Base-by-base conservation (phyloP, 805 yeast genomes). In the Scheffersomyces coipomensis region DNA sequence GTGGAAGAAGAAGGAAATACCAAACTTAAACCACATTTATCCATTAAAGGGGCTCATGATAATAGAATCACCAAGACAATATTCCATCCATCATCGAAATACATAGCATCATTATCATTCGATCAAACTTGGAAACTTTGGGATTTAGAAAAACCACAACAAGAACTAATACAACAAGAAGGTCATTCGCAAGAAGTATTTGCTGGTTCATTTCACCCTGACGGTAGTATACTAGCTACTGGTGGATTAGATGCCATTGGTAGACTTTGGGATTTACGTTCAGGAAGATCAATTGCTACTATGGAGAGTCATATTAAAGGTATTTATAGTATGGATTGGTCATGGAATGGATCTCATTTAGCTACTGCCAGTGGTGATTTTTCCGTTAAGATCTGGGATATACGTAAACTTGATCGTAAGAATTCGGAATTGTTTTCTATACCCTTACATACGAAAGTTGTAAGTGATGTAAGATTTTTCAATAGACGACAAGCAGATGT, bases 51-150 rank as follows among this genome's bases (percentile, higher is more conserved):
- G 3, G 73, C 67, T 3, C 75, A 69, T 40, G 67, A 63, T 17
- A 64, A 55, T 9, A 71, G 96, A 40, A 81, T 89, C 0, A 72
- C 84, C 1, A 67, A 75, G 13, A 60, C 82, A 0, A 73, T 75
- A 25, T 76, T 79, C 45, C 95, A 89, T 58, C 95, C 95, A 1
- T 49, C 64, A 3, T 80, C 81, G 1, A 47, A 59, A 2, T 77
- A 57, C 47, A 45, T 85, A 1, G 85, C 81, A 0, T 74, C 87
- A 9, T 84, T 95, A 0, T 89, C 97, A 0, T 83, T 75, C 52
- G 97, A 91, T 60, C 72, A 71, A 47, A 87, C 96, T 0, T 91
- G 97, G 97, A 75, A 88, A 44, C 57, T 88, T 2, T 90, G 96
- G 96, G 97, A 91, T 58, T 47, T 80, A 0, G 62, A 64, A 10